Evolutionary conservation across 2,329 filamentous ascomycete genomes (phyloP).

Genomic region (Penicillium brasilianum): DNA sequence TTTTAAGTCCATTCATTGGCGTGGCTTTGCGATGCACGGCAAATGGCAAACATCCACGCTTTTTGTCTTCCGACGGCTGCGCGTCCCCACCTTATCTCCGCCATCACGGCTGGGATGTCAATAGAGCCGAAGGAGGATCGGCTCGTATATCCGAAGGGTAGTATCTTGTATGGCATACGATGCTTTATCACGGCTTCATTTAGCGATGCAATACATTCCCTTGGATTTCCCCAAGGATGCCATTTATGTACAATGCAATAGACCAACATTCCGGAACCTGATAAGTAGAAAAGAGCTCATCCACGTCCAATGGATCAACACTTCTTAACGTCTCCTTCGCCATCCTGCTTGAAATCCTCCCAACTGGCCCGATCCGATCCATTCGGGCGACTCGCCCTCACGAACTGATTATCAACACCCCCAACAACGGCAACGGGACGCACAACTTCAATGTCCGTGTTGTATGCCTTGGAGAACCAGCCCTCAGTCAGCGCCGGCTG

Average conservation of each 20-base stretch:
- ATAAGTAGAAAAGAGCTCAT: neutral
- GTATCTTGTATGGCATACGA: neutral
- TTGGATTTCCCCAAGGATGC: neutral
- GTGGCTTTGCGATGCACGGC: neutral
- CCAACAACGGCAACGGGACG: constrained; percentile 53
- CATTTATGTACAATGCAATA: constrained; percentile 14
- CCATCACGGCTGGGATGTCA: neutral
- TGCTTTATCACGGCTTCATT: neutral
- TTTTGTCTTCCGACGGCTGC: constrained; percentile 10
- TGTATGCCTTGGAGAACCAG: constrained; percentile 54
- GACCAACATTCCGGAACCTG: neutral
- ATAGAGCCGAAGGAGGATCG: neutral
- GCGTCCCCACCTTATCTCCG: neutral
- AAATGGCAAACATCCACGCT: neutral
- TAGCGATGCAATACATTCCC: neutral
- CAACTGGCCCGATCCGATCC: constrained; percentile 57
- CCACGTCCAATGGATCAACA: constrained; percentile 12
- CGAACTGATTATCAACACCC: constrained; percentile 55
- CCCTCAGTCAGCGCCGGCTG: constrained; percentile 54
- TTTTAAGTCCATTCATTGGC: neutral
- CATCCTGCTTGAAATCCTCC: constrained; percentile 41
- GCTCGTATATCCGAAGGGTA: neutral
- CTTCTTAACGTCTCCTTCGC: constrained; percentile 36
- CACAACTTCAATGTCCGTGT: constrained; percentile 54
- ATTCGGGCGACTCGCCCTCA: constrained; percentile 57